Base-by-base conservation (phyloP, 495 filamentous ascomycete species). In the Tuber aestivum region DNA sequence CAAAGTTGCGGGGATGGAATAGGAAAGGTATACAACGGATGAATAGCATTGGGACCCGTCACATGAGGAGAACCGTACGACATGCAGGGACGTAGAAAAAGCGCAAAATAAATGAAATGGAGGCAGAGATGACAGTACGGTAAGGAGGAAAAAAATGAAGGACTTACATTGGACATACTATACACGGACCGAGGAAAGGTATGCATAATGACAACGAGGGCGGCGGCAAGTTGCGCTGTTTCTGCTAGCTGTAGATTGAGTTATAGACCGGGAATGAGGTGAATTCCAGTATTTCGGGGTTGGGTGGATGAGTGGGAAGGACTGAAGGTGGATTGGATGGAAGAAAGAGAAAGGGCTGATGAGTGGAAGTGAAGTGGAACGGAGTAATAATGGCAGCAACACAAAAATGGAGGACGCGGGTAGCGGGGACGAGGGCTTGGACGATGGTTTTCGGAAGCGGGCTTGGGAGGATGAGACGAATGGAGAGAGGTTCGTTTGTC, bases 101-200 rank as follows among this genome's bases (percentile, higher is more conserved):
- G 78, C 78, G 78, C 76, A 79, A 79, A 50, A 70, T 71, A 75
- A 75, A 75, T 61, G 45, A 41, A 61, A 38, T 61, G 23, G 38
- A 61, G 41, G 38, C 14, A 41, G 44, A 61, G 68, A 61, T 48
- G 50, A 72, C 44, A 48, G 65, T 41, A 70, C 50, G n/a, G n/a
- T 40, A 7, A 45, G 70, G n/a, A 79, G 72, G 72, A 65, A 73
- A 79, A 65, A 18, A 79, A 79, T 70, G 70, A 75, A 79, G 70
- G 71, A 72, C 78, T 79, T 61, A 79, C 78, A 65, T 79, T 79
- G 78, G 78, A 79, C 77, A 79, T 79, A 69, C 78, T 79, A 61
- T 79, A 79, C 71, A 79, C 78, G 69, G 78, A 79, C 61, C 78
- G 78, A 70, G 78, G 78, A 48, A 79, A 79, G 14, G 76, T 79